phyloP scores from a whole-genome alignment of 2,329 filamentous ascomycete species.

The Xylariaceae sp. region DNA sequence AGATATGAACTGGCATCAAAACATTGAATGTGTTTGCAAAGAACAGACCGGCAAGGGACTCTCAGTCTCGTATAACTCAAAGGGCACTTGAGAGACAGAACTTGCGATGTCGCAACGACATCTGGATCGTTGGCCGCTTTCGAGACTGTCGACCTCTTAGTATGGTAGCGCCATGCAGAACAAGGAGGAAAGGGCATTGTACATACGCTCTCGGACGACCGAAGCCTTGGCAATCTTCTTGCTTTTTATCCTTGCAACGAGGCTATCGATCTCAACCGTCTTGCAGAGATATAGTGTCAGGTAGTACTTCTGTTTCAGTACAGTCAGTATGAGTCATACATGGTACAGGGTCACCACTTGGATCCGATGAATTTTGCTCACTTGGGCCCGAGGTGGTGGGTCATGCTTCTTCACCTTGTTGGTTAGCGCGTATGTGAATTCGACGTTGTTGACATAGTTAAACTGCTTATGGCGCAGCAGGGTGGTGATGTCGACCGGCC shows the following conservation, averaged over 20 bases:
- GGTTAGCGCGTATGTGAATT: conserved; percentile 91
- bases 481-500: conserved; percentile 87
- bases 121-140: conserved; percentile 83
- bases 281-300: conserved; percentile 76
- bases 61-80: conserved; percentile 82
- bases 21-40: conserved; percentile 89
- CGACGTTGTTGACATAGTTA: conserved; percentile 74
- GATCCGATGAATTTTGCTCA: conserved; percentile 30
- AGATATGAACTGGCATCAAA: conserved; percentile 93
- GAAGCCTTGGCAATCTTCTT: conserved; percentile 77
- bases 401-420: conserved; percentile 66
- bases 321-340: conserved; percentile 21
- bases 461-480: conserved; percentile 68
- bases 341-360: conserved; percentile 18
- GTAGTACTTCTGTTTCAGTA: conserved; percentile 65
- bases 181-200: background rate
- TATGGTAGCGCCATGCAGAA: background rate
- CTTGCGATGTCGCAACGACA: conserved; percentile 83
- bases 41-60: conserved; percentile 75
- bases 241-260: conserved; percentile 68
- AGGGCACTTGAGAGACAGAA: conserved; percentile 91
- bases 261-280: conserved; percentile 68
- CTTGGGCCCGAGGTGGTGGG: conserved; percentile 27
- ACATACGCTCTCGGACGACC: conserved; percentile 81
- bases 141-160: conserved; percentile 60